phyloP scores from a whole-genome alignment of 1,284 basidiomycete genomes.

The Fomes fomentarius region DNA sequence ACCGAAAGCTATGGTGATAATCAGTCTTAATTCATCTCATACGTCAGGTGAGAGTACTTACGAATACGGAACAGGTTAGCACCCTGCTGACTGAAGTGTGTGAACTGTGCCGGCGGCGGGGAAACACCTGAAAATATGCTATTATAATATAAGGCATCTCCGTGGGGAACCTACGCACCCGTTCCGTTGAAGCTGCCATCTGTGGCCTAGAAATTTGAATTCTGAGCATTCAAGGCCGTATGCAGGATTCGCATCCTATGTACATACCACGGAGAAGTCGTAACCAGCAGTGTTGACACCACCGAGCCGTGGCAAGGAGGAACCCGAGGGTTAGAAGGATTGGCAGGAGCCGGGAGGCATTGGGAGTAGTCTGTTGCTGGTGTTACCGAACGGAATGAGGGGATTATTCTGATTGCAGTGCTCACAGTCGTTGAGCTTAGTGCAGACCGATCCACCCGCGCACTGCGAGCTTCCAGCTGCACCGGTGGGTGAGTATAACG shows the following conservation, averaged over 20 bases:
- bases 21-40: not conserved
- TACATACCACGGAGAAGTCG: constrained; percentile 38
- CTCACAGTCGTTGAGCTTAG: constrained; percentile 32
- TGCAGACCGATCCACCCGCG: constrained; percentile 36
- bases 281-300: constrained; percentile 46
- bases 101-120: constrained; percentile 45
- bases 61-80: constrained; percentile 52
- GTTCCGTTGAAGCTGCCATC: constrained; percentile 47
- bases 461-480: constrained; percentile 34
- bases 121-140: constrained; percentile 8
- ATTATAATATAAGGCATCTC: not conserved
- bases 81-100: constrained; percentile 48
- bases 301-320: constrained; percentile 39
- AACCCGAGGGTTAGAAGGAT: too few species aligned
- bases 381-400: not conserved
- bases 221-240: not conserved
- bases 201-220: constrained; percentile 32
- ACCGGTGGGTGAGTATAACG: not conserved
- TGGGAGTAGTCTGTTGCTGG: constrained; percentile 37
- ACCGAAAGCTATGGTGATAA: constrained; percentile 32
- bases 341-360: constrained; percentile 32
- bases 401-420: constrained; percentile 5
- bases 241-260: not conserved
- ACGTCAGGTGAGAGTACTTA: constrained; percentile 20
- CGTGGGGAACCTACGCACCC: constrained; percentile 18